Evolutionary conservation across 257 asterid species (phyloP).

Genomic region (Lavandula angustifolia): DNA sequence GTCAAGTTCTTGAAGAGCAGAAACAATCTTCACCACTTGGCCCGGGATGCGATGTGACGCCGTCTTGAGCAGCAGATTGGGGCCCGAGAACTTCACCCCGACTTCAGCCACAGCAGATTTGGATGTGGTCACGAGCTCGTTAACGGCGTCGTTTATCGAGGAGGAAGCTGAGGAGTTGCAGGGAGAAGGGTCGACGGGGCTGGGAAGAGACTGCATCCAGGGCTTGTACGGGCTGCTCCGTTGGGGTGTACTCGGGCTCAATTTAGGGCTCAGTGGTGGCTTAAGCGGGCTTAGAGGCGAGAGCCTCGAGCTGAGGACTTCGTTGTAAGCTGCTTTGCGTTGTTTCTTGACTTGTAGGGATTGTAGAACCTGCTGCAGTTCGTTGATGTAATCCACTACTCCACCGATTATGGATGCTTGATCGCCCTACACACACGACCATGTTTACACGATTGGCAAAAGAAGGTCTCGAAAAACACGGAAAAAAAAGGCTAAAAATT

Average conservation of each 20-base stretch:
- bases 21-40: conserved; percentile 67
- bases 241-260: conserved; percentile 59
- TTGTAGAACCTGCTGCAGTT: conserved; percentile 74
- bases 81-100: conserved; percentile 78
- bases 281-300: too few species aligned
- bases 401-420: conserved; percentile 98
- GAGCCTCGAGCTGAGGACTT: too few species aligned
- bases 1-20: conserved; percentile 62
- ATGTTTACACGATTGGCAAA: too few species aligned
- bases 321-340: conserved; percentile 41
- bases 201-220: too few species aligned
- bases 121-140: conserved; percentile 83
- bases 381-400: conserved; percentile 91
- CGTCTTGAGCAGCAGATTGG: conserved; percentile 69
- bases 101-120: conserved; percentile 86
- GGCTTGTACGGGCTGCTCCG: background rate
- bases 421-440: conserved; percentile 54
- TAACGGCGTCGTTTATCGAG: background rate
- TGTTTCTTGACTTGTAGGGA: conserved; percentile 77
- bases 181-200: too few species aligned
- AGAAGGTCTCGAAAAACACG: too few species aligned
- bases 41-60: conserved; percentile 71
- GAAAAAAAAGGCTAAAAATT: too few species aligned
- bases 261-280: conserved; percentile 54
- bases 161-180: too few species aligned